These are phyloP conservation scores for Glycine soja DNA, from an alignment of 306 rosid genomes.

Conservation along the genomic window DNA sequence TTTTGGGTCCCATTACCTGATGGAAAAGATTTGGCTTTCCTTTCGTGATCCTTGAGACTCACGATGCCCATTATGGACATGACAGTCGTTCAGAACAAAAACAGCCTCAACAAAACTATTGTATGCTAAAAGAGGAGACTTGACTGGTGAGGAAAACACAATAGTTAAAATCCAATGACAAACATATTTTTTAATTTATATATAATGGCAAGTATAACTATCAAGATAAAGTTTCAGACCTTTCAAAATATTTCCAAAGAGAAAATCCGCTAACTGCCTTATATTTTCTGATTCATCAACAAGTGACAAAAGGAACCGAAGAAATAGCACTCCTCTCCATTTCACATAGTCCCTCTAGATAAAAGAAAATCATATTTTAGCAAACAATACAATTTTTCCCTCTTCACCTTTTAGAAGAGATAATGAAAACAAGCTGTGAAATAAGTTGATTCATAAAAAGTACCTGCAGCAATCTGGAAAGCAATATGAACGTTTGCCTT, in stretches of 20 bases:
- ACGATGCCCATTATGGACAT: slow-evolving; percentile 68
- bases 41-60: slow-evolving; percentile 61
- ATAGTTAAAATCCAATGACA: slow-evolving; percentile 39
- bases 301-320: slow-evolving; percentile 91
- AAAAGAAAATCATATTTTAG: slow-evolving; percentile 36
- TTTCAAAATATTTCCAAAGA: slow-evolving; percentile 89
- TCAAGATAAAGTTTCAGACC: slow-evolving; percentile 56
- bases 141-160: slow-evolving; percentile 59
- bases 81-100: slow-evolving; percentile 83
- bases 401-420: neutral
- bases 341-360: slow-evolving; percentile 92
- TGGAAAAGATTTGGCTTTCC: slow-evolving; percentile 74
- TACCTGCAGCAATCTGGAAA: slow-evolving; percentile 94
- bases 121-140: slow-evolving; percentile 91
- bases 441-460: slow-evolving; percentile 7
- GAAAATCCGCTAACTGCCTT: slow-evolving; percentile 74
- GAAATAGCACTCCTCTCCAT: slow-evolving; percentile 97
- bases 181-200: slow-evolving; percentile 28
- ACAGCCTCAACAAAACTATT: slow-evolving; percentile 95
- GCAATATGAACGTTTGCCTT: slow-evolving; percentile 92
- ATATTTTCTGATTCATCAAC: slow-evolving; percentile 96
- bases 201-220: slow-evolving; percentile 40
- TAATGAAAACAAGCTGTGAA: slow-evolving; percentile 33
- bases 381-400: neutral
- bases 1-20: slow-evolving; percentile 63